phyloP scores from a whole-genome alignment of 768 basidiomycete species.

The Psilocybe cyanescens region DNA sequence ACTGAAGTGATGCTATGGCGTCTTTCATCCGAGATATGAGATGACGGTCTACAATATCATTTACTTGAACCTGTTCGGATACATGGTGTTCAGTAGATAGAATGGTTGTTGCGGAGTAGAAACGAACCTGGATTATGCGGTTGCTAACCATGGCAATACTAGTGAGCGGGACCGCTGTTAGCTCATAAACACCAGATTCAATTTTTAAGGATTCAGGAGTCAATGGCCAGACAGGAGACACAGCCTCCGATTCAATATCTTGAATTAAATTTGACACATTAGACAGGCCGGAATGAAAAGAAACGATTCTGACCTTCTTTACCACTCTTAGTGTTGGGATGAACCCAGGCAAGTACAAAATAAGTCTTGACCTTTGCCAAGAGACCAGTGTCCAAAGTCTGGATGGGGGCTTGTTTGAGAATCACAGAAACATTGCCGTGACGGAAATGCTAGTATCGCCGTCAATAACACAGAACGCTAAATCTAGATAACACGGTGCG shows the following conservation, averaged over 20 bases:
- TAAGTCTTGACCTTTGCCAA: constrained; percentile 59
- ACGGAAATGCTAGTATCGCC: constrained; percentile 66
- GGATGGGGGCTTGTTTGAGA: constrained; percentile 64
- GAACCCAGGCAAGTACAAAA: constrained; percentile 74
- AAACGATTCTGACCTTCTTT: constrained; percentile 46
- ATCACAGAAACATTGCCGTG: constrained; percentile 72
- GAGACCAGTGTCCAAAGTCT: constrained; percentile 43
- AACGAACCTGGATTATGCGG: constrained; percentile 66
- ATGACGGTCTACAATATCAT: constrained; percentile 68
- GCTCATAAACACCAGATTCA: constrained; percentile 65
- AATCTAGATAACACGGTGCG: not conserved
- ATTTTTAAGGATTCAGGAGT: constrained; percentile 47
- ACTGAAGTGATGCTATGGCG: constrained; percentile 52
- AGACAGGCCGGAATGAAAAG: not conserved
- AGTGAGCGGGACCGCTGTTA: constrained; percentile 63
- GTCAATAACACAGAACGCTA: not conserved
- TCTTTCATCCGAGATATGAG: constrained; percentile 65
- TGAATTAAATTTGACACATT: not conserved
- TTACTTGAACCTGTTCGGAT: constrained; percentile 63
- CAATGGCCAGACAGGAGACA: constrained; percentile 84
- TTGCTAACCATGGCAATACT: constrained; percentile 81
- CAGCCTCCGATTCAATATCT: constrained; percentile 62
- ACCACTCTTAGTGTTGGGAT: constrained; percentile 58
- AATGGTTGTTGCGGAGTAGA: not conserved
- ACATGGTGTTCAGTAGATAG: not conserved